A percentile compares a stretch with the other conserved stretches of the same genome.
These are phyloP conservation scores for Annulohypoxylon stygium DNA, from an alignment of 495 filamentous ascomycete genomes.

Conservation along the genomic window DNA sequence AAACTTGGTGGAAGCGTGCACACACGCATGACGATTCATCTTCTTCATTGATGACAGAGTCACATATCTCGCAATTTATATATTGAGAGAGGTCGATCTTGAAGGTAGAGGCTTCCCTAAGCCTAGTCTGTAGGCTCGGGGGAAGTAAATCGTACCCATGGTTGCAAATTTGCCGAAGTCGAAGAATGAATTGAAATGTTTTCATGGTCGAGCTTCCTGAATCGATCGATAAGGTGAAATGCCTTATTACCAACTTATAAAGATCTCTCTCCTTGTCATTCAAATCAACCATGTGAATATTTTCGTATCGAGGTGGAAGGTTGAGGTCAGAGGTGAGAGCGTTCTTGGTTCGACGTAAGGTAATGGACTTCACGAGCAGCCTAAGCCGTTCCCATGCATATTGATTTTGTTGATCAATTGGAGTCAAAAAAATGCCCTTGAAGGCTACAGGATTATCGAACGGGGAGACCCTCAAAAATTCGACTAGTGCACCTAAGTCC, in stretches of 20 bases:
- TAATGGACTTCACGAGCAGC: conserved; percentile 48
- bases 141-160: conserved; percentile 32
- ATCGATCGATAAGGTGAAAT: conserved; percentile 19
- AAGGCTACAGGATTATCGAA: conserved; percentile 51
- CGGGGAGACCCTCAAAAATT: conserved; percentile 59
- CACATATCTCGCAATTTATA: conserved; percentile 13
- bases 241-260: conserved; percentile 17
- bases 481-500: conserved; percentile 62
- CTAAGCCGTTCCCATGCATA: conserved; percentile 24
- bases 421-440: conserved; percentile 21
- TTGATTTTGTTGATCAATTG: background rate
- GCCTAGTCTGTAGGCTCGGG: conserved; percentile 16
- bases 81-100: background rate
- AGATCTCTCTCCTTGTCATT: conserved; percentile 14
- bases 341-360: conserved; percentile 52
- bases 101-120: background rate
- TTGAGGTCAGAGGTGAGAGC: conserved; percentile 46
- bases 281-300: conserved; percentile 22
- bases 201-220: conserved; percentile 22
- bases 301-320: conserved; percentile 47
- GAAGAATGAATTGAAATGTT: conserved; percentile 36
- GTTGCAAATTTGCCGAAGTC: conserved; percentile 40
- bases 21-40: conserved; percentile 13
- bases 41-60: background rate
- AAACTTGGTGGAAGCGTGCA: conserved; percentile 31